Evolutionary conservation across 2,329 filamentous ascomycete genomes (phyloP).

Genomic region (Didymosphaeria variabile): DNA sequence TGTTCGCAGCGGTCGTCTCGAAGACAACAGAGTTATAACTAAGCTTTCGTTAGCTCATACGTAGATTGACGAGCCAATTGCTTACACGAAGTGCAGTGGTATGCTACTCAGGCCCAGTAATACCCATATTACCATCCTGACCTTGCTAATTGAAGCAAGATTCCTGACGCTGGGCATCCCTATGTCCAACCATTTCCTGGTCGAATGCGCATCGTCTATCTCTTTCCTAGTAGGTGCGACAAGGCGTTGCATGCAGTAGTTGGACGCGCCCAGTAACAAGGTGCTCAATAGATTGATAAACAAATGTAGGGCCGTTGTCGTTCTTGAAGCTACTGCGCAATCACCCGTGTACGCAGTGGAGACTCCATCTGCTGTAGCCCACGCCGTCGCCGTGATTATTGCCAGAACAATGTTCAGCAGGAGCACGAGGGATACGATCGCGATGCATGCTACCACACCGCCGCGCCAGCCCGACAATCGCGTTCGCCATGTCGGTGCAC

Average conservation of each 20-base stretch:
- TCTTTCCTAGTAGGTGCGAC: slow-evolving; percentile 60
- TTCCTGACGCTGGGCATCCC: slow-evolving; percentile 56
- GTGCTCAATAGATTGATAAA: slow-evolving; percentile 60
- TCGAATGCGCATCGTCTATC: slow-evolving; percentile 57
- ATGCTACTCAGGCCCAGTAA: slow-evolving; percentile 20
- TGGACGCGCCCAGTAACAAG: slow-evolving; percentile 57
- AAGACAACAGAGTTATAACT: too few species aligned
- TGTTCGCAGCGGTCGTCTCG: too few species aligned
- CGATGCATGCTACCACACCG: too few species aligned
- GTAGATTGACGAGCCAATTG: slow-evolving; percentile 5
- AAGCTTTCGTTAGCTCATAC: slow-evolving; percentile 16
- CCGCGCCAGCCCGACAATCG: too few species aligned
- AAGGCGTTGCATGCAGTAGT: slow-evolving; percentile 63
- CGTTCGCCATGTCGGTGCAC: too few species aligned
- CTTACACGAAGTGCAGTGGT: slow-evolving; percentile 28
- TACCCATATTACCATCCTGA: slow-evolving; percentile 18
- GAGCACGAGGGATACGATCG: too few species aligned
- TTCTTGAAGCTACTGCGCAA: too few species aligned
- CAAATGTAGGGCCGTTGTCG: slow-evolving; percentile 47
- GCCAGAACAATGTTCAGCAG: too few species aligned
- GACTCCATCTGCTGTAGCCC: too few species aligned
- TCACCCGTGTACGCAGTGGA: too few species aligned
- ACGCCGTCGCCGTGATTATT: too few species aligned
- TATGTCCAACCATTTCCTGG: slow-evolving; percentile 49
- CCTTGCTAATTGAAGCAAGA: slow-evolving; percentile 24